Evolutionary conservation across 176 grass and related monocot species (phyloP), one percentile per base, ranked within the genome.

Genomic region (Lolium perenne): DNA sequence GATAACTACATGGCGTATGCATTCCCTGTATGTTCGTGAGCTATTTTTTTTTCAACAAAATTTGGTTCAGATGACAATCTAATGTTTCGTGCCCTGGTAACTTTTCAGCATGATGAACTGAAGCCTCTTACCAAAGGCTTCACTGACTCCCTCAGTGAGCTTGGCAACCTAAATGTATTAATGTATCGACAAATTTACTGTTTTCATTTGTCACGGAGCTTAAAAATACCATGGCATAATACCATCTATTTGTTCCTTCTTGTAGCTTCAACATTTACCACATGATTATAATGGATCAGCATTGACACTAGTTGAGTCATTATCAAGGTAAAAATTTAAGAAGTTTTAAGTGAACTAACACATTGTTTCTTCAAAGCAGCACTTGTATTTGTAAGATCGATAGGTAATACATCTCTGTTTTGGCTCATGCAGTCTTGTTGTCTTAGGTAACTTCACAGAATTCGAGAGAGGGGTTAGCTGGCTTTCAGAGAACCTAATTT

Each of bases 381-480:
- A 76, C 20, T 53, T 56, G 14, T 83, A 74, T 81, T 89, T 63
- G 13, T 84, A 87, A 87, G 67, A 81, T 90, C 23, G 84, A 87
- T 95, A 90, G 77, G 53, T 92, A 81, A 94, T 98, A 72, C 85
- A 83, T 79, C 72, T 93, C 77, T 94, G 77, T 98, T 81, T 95
- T 92, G 85, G 91, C 87, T 95, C 92, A 91, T 95, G 94, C 90
- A 96, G 94, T 94, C 94, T 98, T 88, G 76, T 98, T 94, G 86
- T 95, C 84, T 91, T 98, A 95, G 96, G 97, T 92, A 98, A 98
- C 92, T 88, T 91, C 86, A 94, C 92, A 73, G 97, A 98, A 70
- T 98, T 95, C 73, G 84, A 94, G 85, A 91, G 80, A 90, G 96
- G 96, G 84, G 80, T 98, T 86, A 83, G 72, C 43, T 98, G 94